A percentile compares a stretch with the other conserved stretches of the same genome.
phyloP scores from a whole-genome alignment of 805 yeast genomes.

The Saccharomyces mikatae region DNA sequence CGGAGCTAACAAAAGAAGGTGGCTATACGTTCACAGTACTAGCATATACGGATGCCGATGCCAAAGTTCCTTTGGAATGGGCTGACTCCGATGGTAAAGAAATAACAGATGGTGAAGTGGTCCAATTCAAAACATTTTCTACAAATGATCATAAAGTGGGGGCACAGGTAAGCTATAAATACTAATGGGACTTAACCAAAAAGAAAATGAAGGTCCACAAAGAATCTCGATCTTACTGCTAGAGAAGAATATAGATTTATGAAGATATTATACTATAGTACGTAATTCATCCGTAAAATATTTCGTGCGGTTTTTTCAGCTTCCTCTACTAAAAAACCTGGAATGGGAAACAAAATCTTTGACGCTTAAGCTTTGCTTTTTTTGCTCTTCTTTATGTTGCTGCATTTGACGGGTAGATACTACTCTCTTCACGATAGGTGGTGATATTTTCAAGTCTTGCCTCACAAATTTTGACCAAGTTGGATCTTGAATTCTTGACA shows the following conservation, averaged over 20 bases:
- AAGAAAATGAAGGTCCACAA: background rate
- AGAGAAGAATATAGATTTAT: background rate
- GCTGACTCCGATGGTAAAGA: conserved; percentile 62
- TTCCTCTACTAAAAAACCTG: conserved; percentile 18
- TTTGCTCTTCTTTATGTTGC: conserved; percentile 9
- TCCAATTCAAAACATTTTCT: conserved; percentile 57
- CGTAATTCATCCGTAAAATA: background rate
- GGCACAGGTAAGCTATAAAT: conserved; percentile 49
- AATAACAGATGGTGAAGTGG: conserved; percentile 53
- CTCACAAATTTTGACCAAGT: conserved; percentile 25
- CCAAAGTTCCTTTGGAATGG: conserved; percentile 76
- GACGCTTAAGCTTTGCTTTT: conserved; percentile 10
- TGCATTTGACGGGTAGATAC: conserved; percentile 4
- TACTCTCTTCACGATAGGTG: conserved; percentile 7
- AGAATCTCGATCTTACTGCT: background rate
- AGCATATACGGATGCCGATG: conserved; percentile 67
- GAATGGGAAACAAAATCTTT: conserved; percentile 15
- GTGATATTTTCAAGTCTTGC: conserved; percentile 16
- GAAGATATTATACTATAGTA: background rate
- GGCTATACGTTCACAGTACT: conserved; percentile 74
- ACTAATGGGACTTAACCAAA: conserved; percentile 2
- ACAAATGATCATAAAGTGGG: conserved; percentile 66
- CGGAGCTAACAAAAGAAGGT: conserved; percentile 51
- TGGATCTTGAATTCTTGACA: conserved; percentile 21
- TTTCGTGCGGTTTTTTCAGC: background rate